A percentile compares a stretch with the other conserved stretches of the same genome.
Evolutionary conservation across 768 basidiomycete species (phyloP).

Genomic region (Daedaleopsis nitida): DNA sequence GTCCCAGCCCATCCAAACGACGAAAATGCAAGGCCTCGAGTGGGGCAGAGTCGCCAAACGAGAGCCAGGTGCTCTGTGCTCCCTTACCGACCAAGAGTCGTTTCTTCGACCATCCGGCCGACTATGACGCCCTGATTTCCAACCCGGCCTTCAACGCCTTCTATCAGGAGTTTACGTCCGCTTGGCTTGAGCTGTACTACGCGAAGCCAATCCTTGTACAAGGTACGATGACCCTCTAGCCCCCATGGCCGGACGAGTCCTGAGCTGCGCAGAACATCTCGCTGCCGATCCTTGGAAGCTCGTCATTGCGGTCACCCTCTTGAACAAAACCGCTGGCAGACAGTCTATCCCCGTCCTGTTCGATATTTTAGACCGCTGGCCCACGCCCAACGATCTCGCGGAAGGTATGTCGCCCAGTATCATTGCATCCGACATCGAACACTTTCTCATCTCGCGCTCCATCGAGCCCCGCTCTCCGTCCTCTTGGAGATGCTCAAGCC

Average conservation of each 20-base stretch:
- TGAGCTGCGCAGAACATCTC: constrained; percentile 43
- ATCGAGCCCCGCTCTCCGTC: constrained; percentile 2
- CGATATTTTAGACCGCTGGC: constrained; percentile 57
- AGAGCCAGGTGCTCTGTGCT: not conserved
- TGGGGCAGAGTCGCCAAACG: not conserved
- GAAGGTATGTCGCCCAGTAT: constrained; percentile 43
- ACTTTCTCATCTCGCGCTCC: not conserved
- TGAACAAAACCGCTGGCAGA: constrained; percentile 71
- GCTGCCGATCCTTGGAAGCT: constrained; percentile 68
- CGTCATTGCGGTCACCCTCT: constrained; percentile 62
- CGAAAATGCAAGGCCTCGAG: not conserved
- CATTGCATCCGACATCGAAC: not conserved
- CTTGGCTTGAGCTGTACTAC: constrained; percentile 11
- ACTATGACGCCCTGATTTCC: not conserved
- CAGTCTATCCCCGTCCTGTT: constrained; percentile 68
- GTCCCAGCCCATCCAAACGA: not conserved
- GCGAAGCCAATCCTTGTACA: constrained; percentile 34
- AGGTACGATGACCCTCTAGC: constrained; percentile 17
- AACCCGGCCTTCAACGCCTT: constrained; percentile 2
- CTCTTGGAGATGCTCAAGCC: constrained; percentile 37
- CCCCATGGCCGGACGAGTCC: not conserved
- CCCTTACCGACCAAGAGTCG: constrained; percentile 1
- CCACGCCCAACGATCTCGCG: constrained; percentile 54
- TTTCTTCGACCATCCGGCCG: not conserved
- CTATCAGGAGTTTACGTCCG: constrained; percentile 10